Conservation (phyloP, 768 basidiomycete species). For the Mycena rebaudengoi region DNA sequence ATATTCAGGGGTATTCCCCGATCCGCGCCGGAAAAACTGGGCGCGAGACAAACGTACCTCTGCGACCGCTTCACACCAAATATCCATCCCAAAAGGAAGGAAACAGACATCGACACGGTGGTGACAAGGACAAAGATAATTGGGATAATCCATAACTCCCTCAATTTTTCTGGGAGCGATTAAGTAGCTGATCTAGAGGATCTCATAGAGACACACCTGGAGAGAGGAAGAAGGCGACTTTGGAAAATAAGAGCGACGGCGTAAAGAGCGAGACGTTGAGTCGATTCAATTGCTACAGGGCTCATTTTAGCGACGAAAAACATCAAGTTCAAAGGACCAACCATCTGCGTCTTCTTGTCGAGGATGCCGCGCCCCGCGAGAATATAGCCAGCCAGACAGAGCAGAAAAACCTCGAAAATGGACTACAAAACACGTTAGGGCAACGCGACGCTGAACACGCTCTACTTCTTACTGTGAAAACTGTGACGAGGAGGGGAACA, state of each 20-base stretch:
- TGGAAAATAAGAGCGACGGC: constrained; percentile 87
- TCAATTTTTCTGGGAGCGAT: constrained; percentile 65
- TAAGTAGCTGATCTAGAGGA: background rate
- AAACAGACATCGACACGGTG: constrained; percentile 70
- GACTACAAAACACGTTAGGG: constrained; percentile 67
- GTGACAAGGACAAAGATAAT: constrained; percentile 87
- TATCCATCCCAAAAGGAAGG: constrained; percentile 66
- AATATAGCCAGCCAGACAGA: constrained; percentile 85
- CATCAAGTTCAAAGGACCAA: constrained; percentile 39
- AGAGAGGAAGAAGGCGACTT: constrained; percentile 91
- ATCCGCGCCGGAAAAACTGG: too few relatives aligned
- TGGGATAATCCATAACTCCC: constrained; percentile 86
- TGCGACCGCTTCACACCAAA: constrained; percentile 80
- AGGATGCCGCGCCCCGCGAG: constrained; percentile 83
- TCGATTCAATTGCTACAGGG: constrained; percentile 79
- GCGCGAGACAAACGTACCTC: constrained; percentile 54
- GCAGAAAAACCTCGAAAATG: constrained; percentile 86
- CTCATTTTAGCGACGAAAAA: constrained; percentile 14
- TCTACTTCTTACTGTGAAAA: too few relatives aligned
- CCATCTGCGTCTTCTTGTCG: constrained; percentile 91
- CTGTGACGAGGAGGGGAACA: too few relatives aligned
- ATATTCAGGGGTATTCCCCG: too few relatives aligned
- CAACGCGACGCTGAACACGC: too few relatives aligned
- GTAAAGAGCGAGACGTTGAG: constrained; percentile 92
- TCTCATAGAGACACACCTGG: constrained; percentile 61